Evolutionary conservation across 352 stramenopile species (phyloP).

Genomic region (Pythium periplocum): DNA sequence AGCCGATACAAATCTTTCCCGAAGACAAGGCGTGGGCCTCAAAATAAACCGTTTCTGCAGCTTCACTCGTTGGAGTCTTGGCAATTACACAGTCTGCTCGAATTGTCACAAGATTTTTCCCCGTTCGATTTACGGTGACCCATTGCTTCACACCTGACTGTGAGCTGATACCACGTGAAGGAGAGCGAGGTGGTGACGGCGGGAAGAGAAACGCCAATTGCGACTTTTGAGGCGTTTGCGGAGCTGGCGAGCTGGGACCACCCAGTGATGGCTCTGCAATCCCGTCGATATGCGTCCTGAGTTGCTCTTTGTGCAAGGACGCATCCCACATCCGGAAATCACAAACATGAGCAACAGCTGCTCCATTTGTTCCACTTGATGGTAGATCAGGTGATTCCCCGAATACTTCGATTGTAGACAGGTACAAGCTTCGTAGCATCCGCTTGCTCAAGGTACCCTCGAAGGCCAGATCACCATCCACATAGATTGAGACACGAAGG

Average conservation of each 20-base stretch:
- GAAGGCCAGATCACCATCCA: conserved; percentile 29
- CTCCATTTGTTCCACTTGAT: too few relatives aligned
- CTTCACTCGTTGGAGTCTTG: not conserved
- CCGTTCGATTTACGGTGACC: conserved; percentile 50
- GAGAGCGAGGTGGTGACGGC: conserved; percentile 27
- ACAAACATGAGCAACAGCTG: conserved; percentile 27
- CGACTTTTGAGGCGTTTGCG: conserved; percentile 18
- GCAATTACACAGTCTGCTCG: conserved; percentile 19
- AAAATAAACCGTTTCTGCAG: conserved; percentile 34
- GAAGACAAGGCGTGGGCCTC: conserved; percentile 44
- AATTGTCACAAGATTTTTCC: conserved; percentile 32
- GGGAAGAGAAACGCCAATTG: conserved; percentile 11
- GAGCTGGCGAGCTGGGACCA: conserved; percentile 8
- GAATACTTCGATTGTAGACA: conserved; percentile 6
- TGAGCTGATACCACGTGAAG: conserved; percentile 18
- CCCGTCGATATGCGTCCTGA: conserved; percentile 43
- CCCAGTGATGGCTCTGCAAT: conserved; percentile 22
- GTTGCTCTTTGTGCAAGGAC: conserved; percentile 41
- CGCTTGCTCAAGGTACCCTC: conserved; percentile 1
- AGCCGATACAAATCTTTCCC: conserved; percentile 51
- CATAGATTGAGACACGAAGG: conserved; percentile 26
- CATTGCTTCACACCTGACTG: conserved; percentile 39
- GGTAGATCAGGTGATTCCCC: conserved; percentile 1
- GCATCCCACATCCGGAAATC: conserved; percentile 64
- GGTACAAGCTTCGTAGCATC: conserved; percentile 10